Evolutionary conservation across 768 basidiomycete genomes (phyloP), one percentile per base, ranked within the genome.

Genomic region (Calocybe cyanea): DNA sequence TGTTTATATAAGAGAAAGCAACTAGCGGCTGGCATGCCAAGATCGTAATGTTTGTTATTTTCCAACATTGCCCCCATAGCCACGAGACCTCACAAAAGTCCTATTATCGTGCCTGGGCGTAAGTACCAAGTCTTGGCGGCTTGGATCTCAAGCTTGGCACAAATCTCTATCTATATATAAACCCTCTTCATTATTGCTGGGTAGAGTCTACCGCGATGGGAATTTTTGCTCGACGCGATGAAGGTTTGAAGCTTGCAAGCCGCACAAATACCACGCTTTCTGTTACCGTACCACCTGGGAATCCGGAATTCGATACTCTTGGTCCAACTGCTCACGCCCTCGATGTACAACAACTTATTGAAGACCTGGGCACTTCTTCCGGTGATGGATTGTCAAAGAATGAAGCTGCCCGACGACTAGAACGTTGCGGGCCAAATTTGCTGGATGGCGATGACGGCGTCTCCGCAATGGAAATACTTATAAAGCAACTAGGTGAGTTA

Each of bases 361-460:
- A 62, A n/a, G 62, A 64, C 38, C 45, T 68, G 31, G 63, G 64
- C 7, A 65, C 63, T 0, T 65, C 62, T 7, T 51, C 50, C n/a
- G 55, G 43, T 15, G 61, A 69, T 54, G 69, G 69, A 7, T 57
- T 70, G 11, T 61, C 67, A 11, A 66, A 61, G 39, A 65, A 65
- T 43, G 69, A 66, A 48, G 63, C 66, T 6, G 52, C 51, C 28
- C 50, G 63, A 38, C 63, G 69, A 15, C 57, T 70, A 8, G 58
- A 62, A 41, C 45, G 30, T 7, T 63, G 57, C 45, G 69, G 68
- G 35, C 58, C 61, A 35, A 71, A 69, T 53, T 20, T 66, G 31
- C 55, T 69, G 7, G 52, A 63, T 41, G 66, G 63, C 14, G 60
- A 65, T 23, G 60, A 51, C 15, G 65, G 66, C 3, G 62, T 69